Evolutionary conservation across 257 asterid species (phyloP).

Genomic region (Scutellaria galericulata): DNA sequence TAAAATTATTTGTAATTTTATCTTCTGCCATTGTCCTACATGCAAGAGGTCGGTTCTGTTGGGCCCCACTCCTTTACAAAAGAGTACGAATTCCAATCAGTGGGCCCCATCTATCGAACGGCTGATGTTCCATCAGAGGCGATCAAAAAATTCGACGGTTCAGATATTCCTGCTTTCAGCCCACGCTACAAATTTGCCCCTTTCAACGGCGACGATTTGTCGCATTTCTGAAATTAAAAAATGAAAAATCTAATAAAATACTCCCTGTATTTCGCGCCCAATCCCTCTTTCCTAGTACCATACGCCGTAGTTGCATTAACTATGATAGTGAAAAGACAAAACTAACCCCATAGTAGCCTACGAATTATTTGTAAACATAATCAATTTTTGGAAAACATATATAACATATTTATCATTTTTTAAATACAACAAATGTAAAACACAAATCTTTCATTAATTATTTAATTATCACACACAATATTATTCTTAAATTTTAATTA

Average conservation of each 20-base stretch:
- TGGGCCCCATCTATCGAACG: slow-evolving; percentile 34
- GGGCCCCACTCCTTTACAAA: slow-evolving; percentile 31
- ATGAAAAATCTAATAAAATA: slow-evolving; percentile 23
- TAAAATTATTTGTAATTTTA: too few relatives aligned
- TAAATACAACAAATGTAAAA: background rate
- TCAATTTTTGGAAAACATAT: too few relatives aligned
- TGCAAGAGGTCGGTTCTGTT: slow-evolving; percentile 29
- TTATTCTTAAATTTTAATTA: background rate
- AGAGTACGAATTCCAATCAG: slow-evolving; percentile 26
- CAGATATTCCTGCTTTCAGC: slow-evolving; percentile 48
- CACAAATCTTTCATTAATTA: background rate
- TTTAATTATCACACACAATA: background rate
- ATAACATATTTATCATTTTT: too few relatives aligned
- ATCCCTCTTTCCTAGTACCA: slow-evolving; percentile 34
- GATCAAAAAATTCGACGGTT: slow-evolving; percentile 30
- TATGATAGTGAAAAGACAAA: slow-evolving; percentile 12
- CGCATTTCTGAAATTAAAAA: slow-evolving; percentile 25
- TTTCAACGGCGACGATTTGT: slow-evolving; percentile 55
- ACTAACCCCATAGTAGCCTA: slow-evolving; percentile 10
- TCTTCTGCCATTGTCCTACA: too few relatives aligned
- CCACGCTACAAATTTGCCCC: slow-evolving; percentile 46
- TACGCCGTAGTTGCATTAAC: slow-evolving; percentile 31
- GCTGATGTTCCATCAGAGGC: background rate
- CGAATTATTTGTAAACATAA: background rate
- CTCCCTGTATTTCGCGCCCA: slow-evolving; percentile 47